Percentiles rank a stretch among this genome's conserved stretches.
These are phyloP conservation scores for Gypsophila paniculata DNA, from an alignment of 179 eudicot species.

Conservation along the genomic window DNA sequence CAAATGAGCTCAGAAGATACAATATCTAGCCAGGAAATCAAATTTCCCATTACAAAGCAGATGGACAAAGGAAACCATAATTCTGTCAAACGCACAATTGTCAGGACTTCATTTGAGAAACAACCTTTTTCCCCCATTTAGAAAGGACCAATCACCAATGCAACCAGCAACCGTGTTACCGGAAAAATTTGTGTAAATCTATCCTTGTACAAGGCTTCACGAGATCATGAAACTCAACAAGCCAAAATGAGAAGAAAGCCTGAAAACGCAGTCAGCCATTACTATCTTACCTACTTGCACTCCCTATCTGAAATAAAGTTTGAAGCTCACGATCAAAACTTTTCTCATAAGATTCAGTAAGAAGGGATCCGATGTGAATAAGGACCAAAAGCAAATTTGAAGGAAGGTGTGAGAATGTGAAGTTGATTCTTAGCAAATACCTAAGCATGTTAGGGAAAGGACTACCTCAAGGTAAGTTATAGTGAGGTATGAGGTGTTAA, in stretches of 20 bases:
- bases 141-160: neutral
- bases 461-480: neutral
- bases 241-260: neutral
- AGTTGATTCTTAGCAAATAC: neutral
- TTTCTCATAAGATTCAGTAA: neutral
- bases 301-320: neutral
- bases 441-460: neutral
- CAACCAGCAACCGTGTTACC: neutral
- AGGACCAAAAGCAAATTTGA: neutral
- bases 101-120: neutral
- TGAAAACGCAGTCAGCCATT: neutral
- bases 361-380: neutral
- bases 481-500: neutral
- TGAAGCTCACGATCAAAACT: neutral
- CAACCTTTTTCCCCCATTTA: too few species aligned
- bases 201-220: neutral
- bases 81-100: neutral
- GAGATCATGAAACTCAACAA: neutral
- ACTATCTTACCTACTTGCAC: neutral
- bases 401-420: constrained; percentile 7
- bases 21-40: neutral
- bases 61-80: neutral
- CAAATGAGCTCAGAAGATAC: too few species aligned
- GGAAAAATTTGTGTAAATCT: neutral
- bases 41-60: neutral